Percentiles rank a stretch among this genome's conserved stretches.
These are phyloP conservation scores for Didymella pinodella DNA, from an alignment of 2,329 filamentous ascomycete species.

Conservation along the genomic window DNA sequence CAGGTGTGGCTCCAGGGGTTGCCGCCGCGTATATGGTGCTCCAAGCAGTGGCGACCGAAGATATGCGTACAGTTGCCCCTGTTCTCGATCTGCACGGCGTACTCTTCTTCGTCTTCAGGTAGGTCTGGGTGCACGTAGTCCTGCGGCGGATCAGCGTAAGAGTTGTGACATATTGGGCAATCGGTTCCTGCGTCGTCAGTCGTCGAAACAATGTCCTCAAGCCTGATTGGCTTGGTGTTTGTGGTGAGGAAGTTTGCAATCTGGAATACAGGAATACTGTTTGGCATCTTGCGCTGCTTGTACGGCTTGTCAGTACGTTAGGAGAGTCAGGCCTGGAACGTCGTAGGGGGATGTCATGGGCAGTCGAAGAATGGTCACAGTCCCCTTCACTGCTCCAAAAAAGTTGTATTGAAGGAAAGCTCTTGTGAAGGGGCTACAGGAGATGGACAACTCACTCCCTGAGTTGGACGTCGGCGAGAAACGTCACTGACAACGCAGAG, in stretches of 20 bases:
- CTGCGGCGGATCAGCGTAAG: constrained; percentile 26
- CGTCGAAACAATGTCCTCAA: not conserved
- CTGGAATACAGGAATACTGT: constrained; percentile 23
- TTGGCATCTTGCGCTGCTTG: constrained; percentile 21
- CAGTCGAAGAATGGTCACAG: not conserved
- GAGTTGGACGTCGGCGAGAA: not conserved
- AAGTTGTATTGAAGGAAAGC: not conserved
- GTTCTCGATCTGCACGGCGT: constrained; percentile 26
- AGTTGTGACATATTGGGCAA: constrained; percentile 30
- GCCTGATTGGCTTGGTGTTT: constrained; percentile 23
- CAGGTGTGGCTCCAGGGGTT: constrained; percentile 36
- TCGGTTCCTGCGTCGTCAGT: not conserved
- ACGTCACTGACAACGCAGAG: not conserved
- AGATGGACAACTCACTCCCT: not conserved
- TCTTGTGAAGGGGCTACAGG: not conserved
- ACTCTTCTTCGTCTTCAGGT: constrained; percentile 24
- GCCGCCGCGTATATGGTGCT: constrained; percentile 28
- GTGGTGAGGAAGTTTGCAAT: constrained; percentile 32
- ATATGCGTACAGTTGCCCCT: constrained; percentile 27
- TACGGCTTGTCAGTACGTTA: not conserved
- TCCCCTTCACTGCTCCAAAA: not conserved
- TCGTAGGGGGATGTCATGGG: not conserved
- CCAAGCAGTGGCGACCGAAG: constrained; percentile 31
- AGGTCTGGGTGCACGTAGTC: constrained; percentile 30
- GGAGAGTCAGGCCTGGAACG: not conserved